phyloP scores from a whole-genome alignment of 2,329 filamentous ascomycete genomes.

The Ophiobolus disseminans region DNA sequence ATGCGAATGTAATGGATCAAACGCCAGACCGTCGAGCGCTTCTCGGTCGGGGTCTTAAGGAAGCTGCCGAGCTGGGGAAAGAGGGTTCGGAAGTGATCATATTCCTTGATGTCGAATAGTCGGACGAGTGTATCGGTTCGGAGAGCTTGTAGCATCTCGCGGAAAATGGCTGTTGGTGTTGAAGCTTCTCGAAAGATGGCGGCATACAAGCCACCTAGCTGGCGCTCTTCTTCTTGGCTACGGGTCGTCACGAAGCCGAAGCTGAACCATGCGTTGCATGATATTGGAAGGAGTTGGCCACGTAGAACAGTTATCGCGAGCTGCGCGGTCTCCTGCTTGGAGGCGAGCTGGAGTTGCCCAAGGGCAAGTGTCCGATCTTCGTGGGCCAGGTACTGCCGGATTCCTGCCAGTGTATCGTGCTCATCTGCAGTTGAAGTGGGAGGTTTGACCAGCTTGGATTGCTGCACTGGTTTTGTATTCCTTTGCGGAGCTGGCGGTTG shows the following conservation, averaged over 20 bases:
- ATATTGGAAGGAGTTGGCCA: not conserved
- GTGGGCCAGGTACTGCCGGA: not conserved
- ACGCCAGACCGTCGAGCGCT: conserved; percentile 19
- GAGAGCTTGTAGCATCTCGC: conserved; percentile 12
- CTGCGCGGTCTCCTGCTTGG: conserved; percentile 6
- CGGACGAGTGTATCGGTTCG: conserved; percentile 3
- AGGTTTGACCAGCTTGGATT: not conserved
- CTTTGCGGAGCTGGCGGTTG: too few relatives aligned
- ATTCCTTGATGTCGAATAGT: conserved; percentile 14
- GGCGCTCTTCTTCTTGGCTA: conserved; percentile 6
- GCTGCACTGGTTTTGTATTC: too few relatives aligned
- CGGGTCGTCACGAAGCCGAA: conserved; percentile 26
- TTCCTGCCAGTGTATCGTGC: not conserved
- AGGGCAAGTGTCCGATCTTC: not conserved
- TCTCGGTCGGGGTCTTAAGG: not conserved
- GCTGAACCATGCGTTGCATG: conserved; percentile 9
- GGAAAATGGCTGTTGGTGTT: conserved; percentile 6
- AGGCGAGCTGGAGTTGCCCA: not conserved
- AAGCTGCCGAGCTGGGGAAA: conserved; percentile 20
- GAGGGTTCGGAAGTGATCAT: not conserved
- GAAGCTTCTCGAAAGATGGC: conserved; percentile 6
- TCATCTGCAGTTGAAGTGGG: not conserved
- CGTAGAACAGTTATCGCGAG: conserved; percentile 5
- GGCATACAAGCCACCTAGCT: conserved; percentile 16
- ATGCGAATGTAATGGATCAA: conserved; percentile 25